Evolutionary conservation across 1,284 basidiomycete species (phyloP), one percentile per base, ranked within the genome.

Genomic region (Megacollybia platyphylla): DNA sequence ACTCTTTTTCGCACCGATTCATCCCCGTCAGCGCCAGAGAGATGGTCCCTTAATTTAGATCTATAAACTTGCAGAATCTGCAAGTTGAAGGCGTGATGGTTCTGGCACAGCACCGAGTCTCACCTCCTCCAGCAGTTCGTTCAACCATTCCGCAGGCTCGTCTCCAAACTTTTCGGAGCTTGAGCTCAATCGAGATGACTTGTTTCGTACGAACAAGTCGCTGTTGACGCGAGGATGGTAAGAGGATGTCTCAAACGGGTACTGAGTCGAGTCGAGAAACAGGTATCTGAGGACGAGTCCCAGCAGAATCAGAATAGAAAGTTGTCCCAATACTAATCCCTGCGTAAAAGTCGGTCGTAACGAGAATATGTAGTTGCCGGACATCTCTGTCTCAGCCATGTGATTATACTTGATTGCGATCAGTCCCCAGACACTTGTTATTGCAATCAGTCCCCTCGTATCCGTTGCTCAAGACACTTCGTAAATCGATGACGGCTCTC

Each of bases 261-360:
- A 61, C 48, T 70, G 63, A 26, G 76, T 67, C 1, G 81, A 73
- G 52, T 87, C 80, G 49, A 89, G 71, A 58, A 88, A 88, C 38
- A 89, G 72, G 55, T 87, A 87, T 56, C 83, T 84, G 60, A 89
- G 73, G 49, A 88, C 68, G 49, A 86, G 63, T 30, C 64, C 66
- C 27, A 88, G 68, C 26, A 89, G 65, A 40, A 78, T 52, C 40
- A 88, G 65, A 48, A 89, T 78, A 29, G 85, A 87, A 28, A 86
- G 62, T 54, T 89, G 86, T 46, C 86, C 86, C 26, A 88, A 60
- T 26, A 89, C 64, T 36, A 89, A 71, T 30, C 86, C 86, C 56
- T 88, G 86, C 0, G 86, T 87, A 58, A 89, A 89, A 2, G 84
- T 88, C 1, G 82, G 86, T 51, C 83, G 76, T 39, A 87, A 64